Evolutionary conservation across 1,284 basidiomycete species (phyloP).

Genomic region (Sanghuangporus baumii): DNA sequence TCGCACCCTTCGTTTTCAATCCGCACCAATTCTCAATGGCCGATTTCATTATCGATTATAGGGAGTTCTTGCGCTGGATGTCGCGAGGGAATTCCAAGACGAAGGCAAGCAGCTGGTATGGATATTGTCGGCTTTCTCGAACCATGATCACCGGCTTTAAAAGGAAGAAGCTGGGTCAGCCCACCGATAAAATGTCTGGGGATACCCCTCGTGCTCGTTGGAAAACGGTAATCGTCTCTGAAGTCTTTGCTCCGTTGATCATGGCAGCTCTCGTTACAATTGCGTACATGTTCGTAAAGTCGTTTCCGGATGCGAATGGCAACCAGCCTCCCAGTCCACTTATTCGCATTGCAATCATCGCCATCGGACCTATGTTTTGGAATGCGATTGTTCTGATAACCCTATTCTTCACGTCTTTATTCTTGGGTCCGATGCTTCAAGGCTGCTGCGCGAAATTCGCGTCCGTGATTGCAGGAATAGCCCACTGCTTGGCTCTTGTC

Average conservation of each 20-base stretch:
- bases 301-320: conserved; percentile 72
- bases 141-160: conserved; percentile 98
- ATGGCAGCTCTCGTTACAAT: conserved; percentile 76
- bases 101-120: conserved; percentile 97
- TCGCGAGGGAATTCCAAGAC: conserved; percentile 92
- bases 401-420: conserved; percentile 87
- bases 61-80: conserved; percentile 97
- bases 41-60: conserved; percentile 97
- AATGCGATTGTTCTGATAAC: conserved; percentile 86
- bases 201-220: conserved; percentile 89
- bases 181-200: conserved; percentile 88
- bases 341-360: conserved; percentile 85
- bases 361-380: conserved; percentile 93
- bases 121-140: conserved; percentile 91
- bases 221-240: conserved; percentile 80
- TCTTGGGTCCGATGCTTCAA: conserved; percentile 89
- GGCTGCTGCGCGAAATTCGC: conserved; percentile 79
- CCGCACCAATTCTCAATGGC: conserved; percentile 95
- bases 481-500: conserved; percentile 74
- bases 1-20: conserved; percentile 96
- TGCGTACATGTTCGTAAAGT: conserved; percentile 89
- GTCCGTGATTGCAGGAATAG: conserved; percentile 84
- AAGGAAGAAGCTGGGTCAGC: conserved; percentile 94
- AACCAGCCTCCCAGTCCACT: conserved; percentile 68
- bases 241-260: conserved; percentile 80